Evolutionary conservation across 225 moss, liverwort and hornwort species (phyloP), one percentile per base, ranked within the genome.

Genomic region (Marchantia paleacea): DNA sequence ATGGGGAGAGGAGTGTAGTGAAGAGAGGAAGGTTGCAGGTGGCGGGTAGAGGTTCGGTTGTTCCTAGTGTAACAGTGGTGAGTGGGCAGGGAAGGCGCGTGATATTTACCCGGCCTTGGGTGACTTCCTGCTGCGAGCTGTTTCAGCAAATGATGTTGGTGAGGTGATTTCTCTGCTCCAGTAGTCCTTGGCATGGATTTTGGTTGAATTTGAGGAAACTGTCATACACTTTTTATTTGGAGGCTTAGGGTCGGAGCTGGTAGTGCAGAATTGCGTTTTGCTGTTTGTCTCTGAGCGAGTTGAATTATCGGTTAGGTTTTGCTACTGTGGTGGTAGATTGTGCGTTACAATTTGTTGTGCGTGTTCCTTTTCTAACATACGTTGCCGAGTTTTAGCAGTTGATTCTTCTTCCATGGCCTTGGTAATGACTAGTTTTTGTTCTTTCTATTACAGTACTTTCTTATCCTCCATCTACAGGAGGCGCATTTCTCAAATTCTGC

Each of bases 401-500:
- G 19, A 10, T 52, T 49, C 2, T n/a, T 55, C 28, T 30, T 19
- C 50, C n/a, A 72, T 50, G 48, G 15, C 69, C 15, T 8, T 16
- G 68, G 69, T 70, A 70, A 48, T 70, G 72, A 72, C 72, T 72
- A 51, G 22, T 10, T 10, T 72, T 51, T 72, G 20, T 72, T 72
- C 72, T 24, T 72, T 52, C 72, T 52, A 72, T n/a, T 47, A 50
- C 72, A 72, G 72, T 16, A 51, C 72, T 10, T 72, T n/a, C 51
- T 20, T 25, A 72, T 72, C 72, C 51, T 72, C 72, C 72, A 72
- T 30, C 75, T 75, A 18, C 55, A 55, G 75, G 55, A 75, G 75
- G 75, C 29, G 30, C 29, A 75, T 53, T 75, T 57, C 52, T 15
- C 55, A 57, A 30, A 28, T 28, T 29, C 57, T 75, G 75, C 75